Evolutionary conservation across 1,139 yeast species (phyloP).

Genomic region (Komagataea norvegica): DNA sequence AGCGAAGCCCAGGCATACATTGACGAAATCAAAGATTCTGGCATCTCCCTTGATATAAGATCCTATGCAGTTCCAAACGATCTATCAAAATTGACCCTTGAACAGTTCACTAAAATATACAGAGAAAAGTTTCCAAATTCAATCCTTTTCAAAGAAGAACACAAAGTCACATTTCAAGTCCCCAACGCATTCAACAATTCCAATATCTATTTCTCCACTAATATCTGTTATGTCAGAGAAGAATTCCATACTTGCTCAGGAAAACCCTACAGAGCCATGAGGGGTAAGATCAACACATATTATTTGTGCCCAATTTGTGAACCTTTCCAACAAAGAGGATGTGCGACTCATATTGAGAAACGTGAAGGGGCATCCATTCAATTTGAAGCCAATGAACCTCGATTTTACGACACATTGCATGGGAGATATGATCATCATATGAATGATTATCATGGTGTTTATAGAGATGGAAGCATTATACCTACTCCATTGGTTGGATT

Average conservation of each 20-base stretch:
- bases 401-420: neutral
- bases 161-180: neutral
- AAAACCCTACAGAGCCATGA: neutral
- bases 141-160: neutral
- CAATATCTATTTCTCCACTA: slow-evolving; percentile 3
- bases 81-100: neutral
- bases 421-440: slow-evolving; percentile 1
- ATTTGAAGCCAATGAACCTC: neutral
- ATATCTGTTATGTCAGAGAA: slow-evolving; percentile 1
- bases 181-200: neutral
- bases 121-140: neutral
- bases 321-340: neutral
- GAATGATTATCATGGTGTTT: neutral
- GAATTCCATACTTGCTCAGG: slow-evolving; percentile 2
- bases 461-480: neutral
- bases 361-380: slow-evolving; percentile 3
- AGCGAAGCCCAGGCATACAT: neutral
- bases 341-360: neutral
- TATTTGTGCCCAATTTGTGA: slow-evolving; percentile 8
- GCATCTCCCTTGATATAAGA: neutral
- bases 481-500: neutral
- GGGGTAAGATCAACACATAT: slow-evolving; percentile 6
- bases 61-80: too few species aligned
- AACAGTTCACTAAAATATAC: neutral
- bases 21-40: neutral